Evolutionary conservation across 805 yeast species (phyloP), one percentile per base, ranked within the genome.

Genomic region (Myxozyma neotropica): DNA sequence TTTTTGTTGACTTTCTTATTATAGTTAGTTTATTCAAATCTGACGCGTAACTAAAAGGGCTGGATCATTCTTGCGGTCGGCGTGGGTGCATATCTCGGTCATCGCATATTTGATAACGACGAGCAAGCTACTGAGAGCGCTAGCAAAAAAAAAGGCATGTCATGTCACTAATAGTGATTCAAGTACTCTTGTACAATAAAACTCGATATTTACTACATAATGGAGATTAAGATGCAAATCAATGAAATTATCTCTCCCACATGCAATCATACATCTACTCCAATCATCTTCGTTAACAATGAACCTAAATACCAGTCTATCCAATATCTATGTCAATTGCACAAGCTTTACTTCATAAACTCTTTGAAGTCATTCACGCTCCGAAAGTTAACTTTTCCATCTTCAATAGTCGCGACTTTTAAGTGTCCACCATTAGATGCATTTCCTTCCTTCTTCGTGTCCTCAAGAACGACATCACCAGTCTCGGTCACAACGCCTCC

Each of bases 1-100:
- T 21, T 39, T 52, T 8, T 17, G 13, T 24, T 17, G 26, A 24
- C 19, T 12, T 42, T 3, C 7, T n/a, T 19, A 10, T 27, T 3
- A 29, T 23, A n/a, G n/a, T n/a, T n/a, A n/a, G n/a, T n/a, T n/a
- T n/a, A n/a, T n/a, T n/a, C n/a, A n/a, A n/a, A n/a, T n/a, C n/a
- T n/a, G n/a, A n/a, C n/a, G n/a, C n/a, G n/a, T n/a, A n/a, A n/a
- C n/a, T n/a, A 27, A 52, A n/a, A 69, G 70, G 89, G 93, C 12
- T 89, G 91, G 90, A 80, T 85, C 38, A 87, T 88, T 92, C 40
- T 82, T 5, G 83, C 92, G 1, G 87, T 87, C 15, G 84, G 83
- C 0, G 64, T 78, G 1, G 96, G 96, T 1, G 94, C 94, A 1
- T 79, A 77, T 13, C 23, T 82, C 33, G 96, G 96, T 0, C 80